Conservation (phyloP, 768 basidiomycete species). For the Pleurotus tuoliensis region DNA sequence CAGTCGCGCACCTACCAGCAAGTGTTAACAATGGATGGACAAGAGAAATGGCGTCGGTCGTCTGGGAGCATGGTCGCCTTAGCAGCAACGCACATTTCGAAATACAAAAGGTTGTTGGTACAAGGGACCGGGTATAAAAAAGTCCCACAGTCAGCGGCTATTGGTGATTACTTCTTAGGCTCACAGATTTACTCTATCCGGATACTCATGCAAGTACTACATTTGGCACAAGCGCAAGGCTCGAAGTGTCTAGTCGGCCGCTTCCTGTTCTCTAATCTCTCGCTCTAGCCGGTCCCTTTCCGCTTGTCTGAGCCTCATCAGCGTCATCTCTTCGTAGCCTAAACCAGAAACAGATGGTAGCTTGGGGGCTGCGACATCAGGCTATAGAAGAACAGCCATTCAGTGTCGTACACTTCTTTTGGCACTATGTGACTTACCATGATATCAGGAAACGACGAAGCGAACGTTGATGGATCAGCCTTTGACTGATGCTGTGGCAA, state of each 20-base stretch:
- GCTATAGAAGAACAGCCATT: too few species aligned
- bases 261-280: constrained; percentile 73
- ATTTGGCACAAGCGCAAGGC: background rate
- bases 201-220: background rate
- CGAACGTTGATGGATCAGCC: constrained; percentile 28
- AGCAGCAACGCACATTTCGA: background rate
- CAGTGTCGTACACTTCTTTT: background rate
- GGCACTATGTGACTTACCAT: constrained; percentile 31
- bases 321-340: constrained; percentile 77
- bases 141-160: background rate
- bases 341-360: constrained; percentile 35
- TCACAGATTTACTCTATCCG: background rate
- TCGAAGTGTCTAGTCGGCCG: constrained; percentile 24
- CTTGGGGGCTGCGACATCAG: constrained; percentile 10
- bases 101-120: background rate
- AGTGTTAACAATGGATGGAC: background rate
- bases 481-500: constrained; percentile 28
- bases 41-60: constrained; percentile 1
- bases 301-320: constrained; percentile 78
- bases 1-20: background rate
- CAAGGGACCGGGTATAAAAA: background rate
- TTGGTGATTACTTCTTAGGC: background rate
- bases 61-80: constrained; percentile 1
- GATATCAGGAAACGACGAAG: constrained; percentile 62
- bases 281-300: constrained; percentile 73